Conservation (phyloP, 176 grass and related monocot genomes). For the Musa schizocarpa region DNA sequence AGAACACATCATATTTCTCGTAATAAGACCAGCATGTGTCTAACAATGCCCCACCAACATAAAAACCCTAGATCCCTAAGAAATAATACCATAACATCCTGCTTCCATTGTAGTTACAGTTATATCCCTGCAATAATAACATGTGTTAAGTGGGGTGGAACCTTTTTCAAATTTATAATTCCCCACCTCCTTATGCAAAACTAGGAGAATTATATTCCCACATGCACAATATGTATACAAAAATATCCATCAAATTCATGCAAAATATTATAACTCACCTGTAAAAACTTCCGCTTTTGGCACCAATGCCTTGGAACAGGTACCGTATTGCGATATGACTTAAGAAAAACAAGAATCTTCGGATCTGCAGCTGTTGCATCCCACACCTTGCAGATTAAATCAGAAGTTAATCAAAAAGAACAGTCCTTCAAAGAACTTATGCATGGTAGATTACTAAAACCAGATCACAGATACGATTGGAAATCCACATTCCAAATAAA, state of each 20-base stretch:
- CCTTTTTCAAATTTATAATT: slow-evolving; percentile 30
- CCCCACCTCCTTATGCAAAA: slow-evolving; percentile 16
- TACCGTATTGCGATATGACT: slow-evolving; percentile 81
- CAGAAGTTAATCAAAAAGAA: background rate
- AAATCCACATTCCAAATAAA: no score
- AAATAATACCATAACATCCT: slow-evolving; percentile 36
- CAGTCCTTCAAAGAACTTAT: no score
- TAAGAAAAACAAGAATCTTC: slow-evolving; percentile 65
- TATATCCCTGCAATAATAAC: slow-evolving; percentile 62
- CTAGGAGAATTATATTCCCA: slow-evolving; percentile 2
- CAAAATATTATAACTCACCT: slow-evolving; percentile 37
- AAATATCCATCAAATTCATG: background rate
- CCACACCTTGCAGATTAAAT: slow-evolving; percentile 43
- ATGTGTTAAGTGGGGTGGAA: slow-evolving; percentile 46
- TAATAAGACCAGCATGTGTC: slow-evolving; percentile 11
- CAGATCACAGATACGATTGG: no score
- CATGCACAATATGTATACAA: slow-evolving; percentile 4
- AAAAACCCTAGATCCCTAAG: slow-evolving; percentile 20
- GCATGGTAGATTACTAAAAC: no score
- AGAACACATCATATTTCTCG: no score
- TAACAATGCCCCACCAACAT: slow-evolving; percentile 29
- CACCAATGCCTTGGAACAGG: slow-evolving; percentile 90
- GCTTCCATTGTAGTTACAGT: slow-evolving; percentile 46
- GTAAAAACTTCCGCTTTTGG: slow-evolving; percentile 84
- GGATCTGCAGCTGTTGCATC: slow-evolving; percentile 84